phyloP scores from a whole-genome alignment of 163 green algal species.

The Coccomyxa subellipsoidea region DNA sequence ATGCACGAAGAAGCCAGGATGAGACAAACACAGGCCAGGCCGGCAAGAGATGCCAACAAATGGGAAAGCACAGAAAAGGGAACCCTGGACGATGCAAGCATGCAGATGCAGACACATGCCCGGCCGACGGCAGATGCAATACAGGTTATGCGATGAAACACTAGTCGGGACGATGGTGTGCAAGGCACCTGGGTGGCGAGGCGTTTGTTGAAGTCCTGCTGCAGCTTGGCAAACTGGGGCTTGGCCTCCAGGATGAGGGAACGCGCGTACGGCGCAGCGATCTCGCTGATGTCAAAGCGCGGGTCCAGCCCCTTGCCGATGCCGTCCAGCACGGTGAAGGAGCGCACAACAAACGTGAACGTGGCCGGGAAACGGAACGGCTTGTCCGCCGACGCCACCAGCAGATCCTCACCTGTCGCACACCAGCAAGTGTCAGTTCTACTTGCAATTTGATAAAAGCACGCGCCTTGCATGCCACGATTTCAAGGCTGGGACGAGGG shows the following conservation, averaged over 20 bases:
- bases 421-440: neutral
- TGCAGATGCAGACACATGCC: no score
- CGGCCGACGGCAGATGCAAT: no score
- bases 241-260: conserved; percentile 86
- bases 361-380: conserved; percentile 38
- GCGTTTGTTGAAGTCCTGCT: conserved; percentile 63
- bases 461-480: no score
- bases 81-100: no score
- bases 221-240: conserved; percentile 65
- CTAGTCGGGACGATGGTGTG: no score
- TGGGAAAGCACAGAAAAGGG: no score
- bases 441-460: no score
- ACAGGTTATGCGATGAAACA: no score
- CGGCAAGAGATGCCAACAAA: no score
- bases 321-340: conserved; percentile 95
- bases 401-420: conserved; percentile 80
- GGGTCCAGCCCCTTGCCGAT: conserved; percentile 71
- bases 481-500: no score
- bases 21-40: no score
- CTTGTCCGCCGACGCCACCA: conserved; percentile 74
- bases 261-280: conserved; percentile 66
- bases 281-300: conserved; percentile 46
- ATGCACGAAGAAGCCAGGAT: no score
- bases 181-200: conserved; percentile 39
- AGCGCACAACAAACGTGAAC: conserved; percentile 95